Evolutionary conservation across 495 filamentous ascomycete species (phyloP).

Genomic region (Thermothielavioides terrestris): DNA sequence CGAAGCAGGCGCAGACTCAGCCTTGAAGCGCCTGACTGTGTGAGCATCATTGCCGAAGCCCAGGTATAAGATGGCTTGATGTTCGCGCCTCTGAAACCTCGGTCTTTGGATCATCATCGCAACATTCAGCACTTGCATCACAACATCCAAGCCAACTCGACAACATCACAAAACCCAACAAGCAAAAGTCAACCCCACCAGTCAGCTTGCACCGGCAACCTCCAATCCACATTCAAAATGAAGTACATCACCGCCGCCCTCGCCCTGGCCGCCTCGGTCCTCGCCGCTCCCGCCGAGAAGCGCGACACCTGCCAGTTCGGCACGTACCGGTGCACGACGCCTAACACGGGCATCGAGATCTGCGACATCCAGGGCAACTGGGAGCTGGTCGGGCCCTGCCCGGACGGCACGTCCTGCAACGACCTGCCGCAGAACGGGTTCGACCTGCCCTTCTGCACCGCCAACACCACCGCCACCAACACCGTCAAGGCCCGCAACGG

Average conservation of each 20-base stretch:
- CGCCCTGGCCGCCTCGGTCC: conserved; percentile 10
- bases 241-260: conserved; percentile 11
- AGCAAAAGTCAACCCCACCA: not conserved
- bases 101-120: not conserved
- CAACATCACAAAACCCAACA: not conserved
- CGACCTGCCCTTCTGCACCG: conserved; percentile 20
- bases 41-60: not conserved
- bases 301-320: conserved; percentile 16
- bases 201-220: not conserved
- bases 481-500: conserved; percentile 8
- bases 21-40: no score
- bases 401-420: conserved; percentile 7
- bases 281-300: conserved; percentile 8
- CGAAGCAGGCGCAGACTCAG: not conserved
- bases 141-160: not conserved
- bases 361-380: conserved; percentile 15
- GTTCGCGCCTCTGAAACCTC: not conserved
- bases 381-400: conserved; percentile 18
- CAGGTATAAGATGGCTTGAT: conserved; percentile 3
- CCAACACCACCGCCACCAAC: not conserved
- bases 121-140: conserved; percentile 2
- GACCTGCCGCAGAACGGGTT: conserved; percentile 17
- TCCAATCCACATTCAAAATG: conserved; percentile 9
- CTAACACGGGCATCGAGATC: conserved; percentile 21
- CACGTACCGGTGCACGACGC: conserved; percentile 19